These are phyloP conservation scores for Coleophoma eucalyptorum DNA, from an alignment of 2,329 filamentous ascomycete species.

Conservation along the genomic window DNA sequence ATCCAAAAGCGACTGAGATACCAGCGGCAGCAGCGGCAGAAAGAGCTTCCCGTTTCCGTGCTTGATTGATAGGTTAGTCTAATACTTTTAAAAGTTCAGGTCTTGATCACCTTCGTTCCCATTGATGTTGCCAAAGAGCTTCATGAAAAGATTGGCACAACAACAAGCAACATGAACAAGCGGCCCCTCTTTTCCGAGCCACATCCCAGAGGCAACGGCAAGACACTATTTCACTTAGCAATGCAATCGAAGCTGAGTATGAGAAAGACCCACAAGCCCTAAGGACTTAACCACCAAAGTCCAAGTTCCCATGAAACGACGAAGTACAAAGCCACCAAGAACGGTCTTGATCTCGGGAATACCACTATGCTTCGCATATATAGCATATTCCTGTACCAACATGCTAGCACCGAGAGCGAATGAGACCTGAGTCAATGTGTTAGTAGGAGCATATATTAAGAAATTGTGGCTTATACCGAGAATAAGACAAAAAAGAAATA, in stretches of 20 bases:
- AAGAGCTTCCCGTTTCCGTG: slow-evolving; percentile 87
- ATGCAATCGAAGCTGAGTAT: background rate
- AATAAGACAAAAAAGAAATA: slow-evolving; percentile 85
- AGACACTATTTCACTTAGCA: slow-evolving; percentile 59
- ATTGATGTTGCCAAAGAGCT: slow-evolving; percentile 76
- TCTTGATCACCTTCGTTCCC: slow-evolving; percentile 70
- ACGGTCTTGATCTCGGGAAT: slow-evolving; percentile 98
- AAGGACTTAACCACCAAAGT: slow-evolving; percentile 87
- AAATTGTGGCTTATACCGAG: slow-evolving; percentile 55
- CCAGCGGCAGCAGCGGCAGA: slow-evolving; percentile 90
- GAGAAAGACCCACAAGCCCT: slow-evolving; percentile 58
- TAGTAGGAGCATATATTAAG: slow-evolving; percentile 3
- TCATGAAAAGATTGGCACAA: slow-evolving; percentile 92
- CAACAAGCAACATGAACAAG: slow-evolving; percentile 96
- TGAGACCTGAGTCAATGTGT: slow-evolving; percentile 51
- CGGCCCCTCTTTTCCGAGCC: slow-evolving; percentile 94
- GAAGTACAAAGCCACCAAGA: slow-evolving; percentile 88
- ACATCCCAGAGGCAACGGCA: slow-evolving; percentile 89
- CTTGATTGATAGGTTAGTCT: slow-evolving; percentile 40
- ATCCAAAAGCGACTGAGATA: slow-evolving; percentile 91
- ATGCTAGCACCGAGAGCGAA: slow-evolving; percentile 77
- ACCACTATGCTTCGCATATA: slow-evolving; percentile 89
- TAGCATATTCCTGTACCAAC: slow-evolving; percentile 78
- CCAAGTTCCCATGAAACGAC: slow-evolving; percentile 81
- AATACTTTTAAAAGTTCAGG: background rate